Conservation (phyloP, 371 early-diverging fungal species). For the Massospora cicadina region DNA sequence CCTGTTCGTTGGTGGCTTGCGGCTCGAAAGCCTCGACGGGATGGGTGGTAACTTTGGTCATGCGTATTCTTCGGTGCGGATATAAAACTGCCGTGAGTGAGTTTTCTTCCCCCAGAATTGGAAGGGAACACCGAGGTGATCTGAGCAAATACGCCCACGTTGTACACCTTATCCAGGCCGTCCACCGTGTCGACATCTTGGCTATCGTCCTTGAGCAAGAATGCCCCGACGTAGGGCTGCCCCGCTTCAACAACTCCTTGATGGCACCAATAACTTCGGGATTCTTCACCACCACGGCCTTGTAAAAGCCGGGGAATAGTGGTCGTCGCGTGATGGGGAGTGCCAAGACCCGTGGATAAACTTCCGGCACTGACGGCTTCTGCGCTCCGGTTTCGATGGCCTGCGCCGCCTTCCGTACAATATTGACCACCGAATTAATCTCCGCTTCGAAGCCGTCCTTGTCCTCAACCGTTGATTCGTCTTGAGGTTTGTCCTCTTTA, state of each 20-base stretch:
- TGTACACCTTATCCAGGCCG: conserved; percentile 55
- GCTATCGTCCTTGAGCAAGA: conserved; percentile 76
- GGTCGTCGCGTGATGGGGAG: conserved; percentile 87
- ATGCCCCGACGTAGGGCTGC: conserved; percentile 88
- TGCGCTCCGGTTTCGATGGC: conserved; percentile 34
- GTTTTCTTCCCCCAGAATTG: conserved; percentile 46
- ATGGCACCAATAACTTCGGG: conserved; percentile 79
- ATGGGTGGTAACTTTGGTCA: conserved; percentile 41
- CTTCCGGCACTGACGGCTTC: conserved; percentile 65
- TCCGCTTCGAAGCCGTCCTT: conserved; percentile 10
- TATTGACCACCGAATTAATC: conserved; percentile 17
- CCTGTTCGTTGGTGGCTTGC: conserved; percentile 13
- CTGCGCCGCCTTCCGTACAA: conserved; percentile 15
- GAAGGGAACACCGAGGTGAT: conserved; percentile 89
- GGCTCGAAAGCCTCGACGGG: neutral
- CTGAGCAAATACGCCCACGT: conserved; percentile 91
- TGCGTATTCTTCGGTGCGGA: conserved; percentile 79
- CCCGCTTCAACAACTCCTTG: conserved; percentile 71
- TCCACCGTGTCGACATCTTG: conserved; percentile 68
- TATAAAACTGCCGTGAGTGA: conserved; percentile 86
- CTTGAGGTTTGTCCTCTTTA: neutral
- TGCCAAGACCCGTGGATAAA: conserved; percentile 78
- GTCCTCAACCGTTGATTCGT: neutral
- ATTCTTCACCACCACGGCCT: conserved; percentile 87
- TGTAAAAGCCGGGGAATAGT: conserved; percentile 92